These are phyloP conservation scores for Aquilaria agallochum DNA, from an alignment of 441 rosid genomes.

Conservation along the genomic window DNA sequence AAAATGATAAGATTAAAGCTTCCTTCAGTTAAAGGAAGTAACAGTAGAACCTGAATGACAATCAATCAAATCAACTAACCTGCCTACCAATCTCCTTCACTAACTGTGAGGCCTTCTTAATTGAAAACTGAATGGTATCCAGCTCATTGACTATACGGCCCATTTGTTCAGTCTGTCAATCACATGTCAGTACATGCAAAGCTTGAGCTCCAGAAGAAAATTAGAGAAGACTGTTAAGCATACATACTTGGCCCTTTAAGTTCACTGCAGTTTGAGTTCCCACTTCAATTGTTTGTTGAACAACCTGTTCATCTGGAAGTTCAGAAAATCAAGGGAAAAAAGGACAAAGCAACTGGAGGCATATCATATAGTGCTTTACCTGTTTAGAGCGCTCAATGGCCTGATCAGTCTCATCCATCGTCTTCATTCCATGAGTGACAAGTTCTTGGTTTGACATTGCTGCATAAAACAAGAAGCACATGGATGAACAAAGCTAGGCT, in stretches of 20 bases:
- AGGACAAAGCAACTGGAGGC: slow-evolving; percentile 9
- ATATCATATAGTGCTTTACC: slow-evolving; percentile 31
- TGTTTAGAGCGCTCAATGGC: slow-evolving; percentile 90
- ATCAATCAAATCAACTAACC: slow-evolving; percentile 40
- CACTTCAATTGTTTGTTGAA: slow-evolving; percentile 91
- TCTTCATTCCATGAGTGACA: slow-evolving; percentile 65
- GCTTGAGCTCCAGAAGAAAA: background rate
- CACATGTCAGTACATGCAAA: slow-evolving; percentile 13
- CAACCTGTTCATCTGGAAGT: slow-evolving; percentile 51
- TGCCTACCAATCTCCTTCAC: slow-evolving; percentile 99
- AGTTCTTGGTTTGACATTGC: slow-evolving; percentile 98
- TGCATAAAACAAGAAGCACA: slow-evolving; percentile 14
- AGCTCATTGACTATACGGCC: slow-evolving; percentile 95
- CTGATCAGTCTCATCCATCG: slow-evolving; percentile 98
- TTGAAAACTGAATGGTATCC: slow-evolving; percentile 94
- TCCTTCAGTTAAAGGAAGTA: background rate
- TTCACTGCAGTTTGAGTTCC: slow-evolving; percentile 94
- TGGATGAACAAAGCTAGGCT: no score
- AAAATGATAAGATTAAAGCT: slow-evolving; percentile 6
- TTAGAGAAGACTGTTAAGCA: slow-evolving; percentile 1
- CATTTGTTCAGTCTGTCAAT: slow-evolving; percentile 96
- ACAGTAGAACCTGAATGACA: slow-evolving; percentile 1
- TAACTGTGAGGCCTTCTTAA: slow-evolving; percentile 95
- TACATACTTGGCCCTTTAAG: slow-evolving; percentile 90
- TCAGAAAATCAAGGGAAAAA: slow-evolving; percentile 15